Evolutionary conservation across 1,284 basidiomycete species (phyloP).

Genomic region (Cutaneotrichosporon sp.): DNA sequence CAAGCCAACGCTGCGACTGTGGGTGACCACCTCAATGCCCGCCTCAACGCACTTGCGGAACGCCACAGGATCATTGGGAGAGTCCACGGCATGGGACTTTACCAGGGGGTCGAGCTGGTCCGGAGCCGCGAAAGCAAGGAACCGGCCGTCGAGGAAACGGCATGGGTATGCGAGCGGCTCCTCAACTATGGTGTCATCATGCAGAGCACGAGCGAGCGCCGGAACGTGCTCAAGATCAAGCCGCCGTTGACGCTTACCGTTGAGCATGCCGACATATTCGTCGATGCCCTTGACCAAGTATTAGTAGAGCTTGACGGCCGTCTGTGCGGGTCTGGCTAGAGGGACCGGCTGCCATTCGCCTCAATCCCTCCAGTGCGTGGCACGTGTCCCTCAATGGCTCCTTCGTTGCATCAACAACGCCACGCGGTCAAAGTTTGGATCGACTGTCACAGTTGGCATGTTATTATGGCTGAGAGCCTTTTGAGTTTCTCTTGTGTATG

Average conservation of each 20-base stretch:
- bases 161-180: slow-evolving; percentile 16
- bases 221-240: slow-evolving; percentile 19
- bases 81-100: slow-evolving; percentile 12
- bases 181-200: slow-evolving; percentile 12
- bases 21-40: background rate
- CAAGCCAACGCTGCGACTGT: slow-evolving; percentile 7
- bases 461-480: no score
- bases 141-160: slow-evolving; percentile 5
- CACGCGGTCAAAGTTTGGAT: no score
- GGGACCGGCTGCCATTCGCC: no score
- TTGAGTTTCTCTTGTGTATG: no score
- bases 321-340: no score
- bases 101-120: slow-evolving; percentile 17
- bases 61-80: slow-evolving; percentile 1
- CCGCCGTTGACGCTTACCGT: slow-evolving; percentile 12
- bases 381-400: no score
- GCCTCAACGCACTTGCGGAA: background rate
- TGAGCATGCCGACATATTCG: slow-evolving; percentile 9
- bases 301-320: slow-evolving; percentile 3
- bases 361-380: no score
- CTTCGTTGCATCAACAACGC: no score
- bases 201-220: slow-evolving; percentile 12
- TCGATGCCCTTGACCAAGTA: slow-evolving; percentile 5
- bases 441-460: no score
- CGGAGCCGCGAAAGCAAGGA: background rate